Percentiles rank a stretch among this genome's conserved stretches.
Evolutionary conservation across 2,329 filamentous ascomycete species (phyloP).

Genomic region (Phyllosticta citriasiana): DNA sequence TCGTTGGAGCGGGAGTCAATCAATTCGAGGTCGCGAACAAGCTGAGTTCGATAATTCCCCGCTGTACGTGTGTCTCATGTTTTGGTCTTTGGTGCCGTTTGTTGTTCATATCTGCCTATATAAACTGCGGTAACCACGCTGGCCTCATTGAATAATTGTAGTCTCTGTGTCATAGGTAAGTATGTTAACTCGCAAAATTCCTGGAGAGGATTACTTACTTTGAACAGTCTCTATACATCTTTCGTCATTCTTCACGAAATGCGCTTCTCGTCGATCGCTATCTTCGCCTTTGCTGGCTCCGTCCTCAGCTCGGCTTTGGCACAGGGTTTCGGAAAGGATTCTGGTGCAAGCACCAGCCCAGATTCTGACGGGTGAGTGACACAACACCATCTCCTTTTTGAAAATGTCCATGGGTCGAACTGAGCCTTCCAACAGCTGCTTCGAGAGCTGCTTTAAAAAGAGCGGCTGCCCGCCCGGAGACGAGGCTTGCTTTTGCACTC

Average conservation of each 20-base stretch:
- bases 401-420: too few relatives aligned
- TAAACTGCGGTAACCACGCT: not conserved
- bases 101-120: not conserved
- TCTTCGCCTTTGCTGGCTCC: not conserved
- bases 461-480: not conserved
- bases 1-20: not conserved
- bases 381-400: too few relatives aligned
- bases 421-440: not conserved
- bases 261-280: not conserved
- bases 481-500: not conserved
- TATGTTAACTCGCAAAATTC: too few relatives aligned
- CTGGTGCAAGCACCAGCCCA: not conserved
- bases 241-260: not conserved
- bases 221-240: too few relatives aligned
- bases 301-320: not conserved
- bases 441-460: not conserved
- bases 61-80: not conserved
- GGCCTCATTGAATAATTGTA: too few relatives aligned
- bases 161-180: too few relatives aligned
- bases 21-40: not conserved
- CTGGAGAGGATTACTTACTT: too few relatives aligned
- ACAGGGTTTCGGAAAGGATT: too few relatives aligned
- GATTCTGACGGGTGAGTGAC: not conserved
- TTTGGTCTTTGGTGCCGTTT: not conserved
- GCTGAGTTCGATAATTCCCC: not conserved